Evolutionary conservation across 2,329 filamentous ascomycete species (phyloP).

Genomic region (Macrophomina tecta): DNA sequence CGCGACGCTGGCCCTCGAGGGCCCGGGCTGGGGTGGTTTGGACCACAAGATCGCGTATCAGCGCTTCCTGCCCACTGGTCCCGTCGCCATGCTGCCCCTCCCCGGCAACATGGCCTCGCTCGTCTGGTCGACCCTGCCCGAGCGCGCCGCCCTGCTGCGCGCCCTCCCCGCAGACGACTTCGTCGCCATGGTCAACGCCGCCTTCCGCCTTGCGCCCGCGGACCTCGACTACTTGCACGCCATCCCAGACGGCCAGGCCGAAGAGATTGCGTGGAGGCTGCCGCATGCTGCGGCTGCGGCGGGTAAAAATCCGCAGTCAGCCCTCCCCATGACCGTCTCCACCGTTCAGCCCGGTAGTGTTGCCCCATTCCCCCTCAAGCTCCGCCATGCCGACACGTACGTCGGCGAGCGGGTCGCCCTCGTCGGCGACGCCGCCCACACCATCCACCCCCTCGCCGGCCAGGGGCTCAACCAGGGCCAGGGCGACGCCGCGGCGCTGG

Average conservation of each 20-base stretch:
- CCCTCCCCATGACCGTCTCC: conserved; percentile 69
- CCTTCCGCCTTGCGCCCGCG: conserved; percentile 79
- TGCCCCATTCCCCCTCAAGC: conserved; percentile 87
- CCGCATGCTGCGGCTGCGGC: conserved; percentile 69
- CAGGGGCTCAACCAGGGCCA: conserved; percentile 95
- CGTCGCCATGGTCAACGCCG: conserved; percentile 87
- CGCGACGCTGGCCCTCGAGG: conserved; percentile 79
- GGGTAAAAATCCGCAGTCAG: conserved; percentile 41
- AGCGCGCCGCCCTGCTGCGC: conserved; percentile 80
- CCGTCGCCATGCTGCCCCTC: conserved; percentile 87
- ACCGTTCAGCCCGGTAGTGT: conserved; percentile 79
- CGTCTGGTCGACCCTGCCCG: conserved; percentile 92
- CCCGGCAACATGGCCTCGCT: conserved; percentile 83
- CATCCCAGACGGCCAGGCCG: conserved; percentile 57
- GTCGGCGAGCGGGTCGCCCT: conserved; percentile 88
- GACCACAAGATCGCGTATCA: conserved; percentile 82
- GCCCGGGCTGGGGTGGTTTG: conserved; percentile 45
- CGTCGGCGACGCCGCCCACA: conserved; percentile 93
- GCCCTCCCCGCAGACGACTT: conserved; percentile 75
- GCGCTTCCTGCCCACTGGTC: conserved; percentile 90
- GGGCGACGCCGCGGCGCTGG: conserved; percentile 82
- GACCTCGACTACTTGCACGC: conserved; percentile 86
- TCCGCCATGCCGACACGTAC: conserved; percentile 95
- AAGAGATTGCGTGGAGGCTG: conserved; percentile 66
- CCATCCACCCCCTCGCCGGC: conserved; percentile 90